Base-by-base conservation (phyloP, 1,284 basidiomycete genomes). In the Boletus albobrunnescens region DNA sequence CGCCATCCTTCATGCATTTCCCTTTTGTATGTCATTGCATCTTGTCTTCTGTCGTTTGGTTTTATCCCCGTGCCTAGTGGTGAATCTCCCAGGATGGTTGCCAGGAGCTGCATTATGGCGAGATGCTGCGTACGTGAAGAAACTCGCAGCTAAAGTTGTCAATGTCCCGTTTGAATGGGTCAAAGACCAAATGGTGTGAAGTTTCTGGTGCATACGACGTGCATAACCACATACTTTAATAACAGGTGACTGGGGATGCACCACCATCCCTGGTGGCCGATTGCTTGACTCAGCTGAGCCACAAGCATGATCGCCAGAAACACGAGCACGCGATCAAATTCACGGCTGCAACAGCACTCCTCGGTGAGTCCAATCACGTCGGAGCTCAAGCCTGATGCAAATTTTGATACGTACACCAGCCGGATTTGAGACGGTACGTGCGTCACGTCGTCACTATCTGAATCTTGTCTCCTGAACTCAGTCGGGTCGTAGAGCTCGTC, bases 11-110 rank as follows among this genome's bases (percentile, higher is more conserved):
- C 35, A 47, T 32, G 49, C 55, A 1, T 65, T 65, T 17, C 57
- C 61, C 1, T 51, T 61, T 20, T 50, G 61, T 61, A 47, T 7
- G 61, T 61, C 26, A 4, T 37, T 14, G 16, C 0, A 5, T 12
- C 8, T n/a, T 26, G 22, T 10, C 19, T 27, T 19, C 3, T 33
- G 4, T 24, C 13, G 3, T 13, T 24, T 7, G 11, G 24, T 28
- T 33, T 53, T 17, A 46, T 22, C 36, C 14, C 13, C 0, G 7
- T 10, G 14, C 24, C 32, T 46, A 76, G 74, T 76, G 26, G 60
- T 65, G 27, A 69, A 61, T 36, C 36, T 76, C 2, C 74, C 74
- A 0, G 48, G 50, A 1, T 75, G 74, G 73, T 62, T 75, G 24
- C 72, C 73, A 5, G 67, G 69, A 10, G 64, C 68, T 14, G 57